phyloP scores from a whole-genome alignment of 305 asterid genomes.

The Plantago lanceolata region DNA sequence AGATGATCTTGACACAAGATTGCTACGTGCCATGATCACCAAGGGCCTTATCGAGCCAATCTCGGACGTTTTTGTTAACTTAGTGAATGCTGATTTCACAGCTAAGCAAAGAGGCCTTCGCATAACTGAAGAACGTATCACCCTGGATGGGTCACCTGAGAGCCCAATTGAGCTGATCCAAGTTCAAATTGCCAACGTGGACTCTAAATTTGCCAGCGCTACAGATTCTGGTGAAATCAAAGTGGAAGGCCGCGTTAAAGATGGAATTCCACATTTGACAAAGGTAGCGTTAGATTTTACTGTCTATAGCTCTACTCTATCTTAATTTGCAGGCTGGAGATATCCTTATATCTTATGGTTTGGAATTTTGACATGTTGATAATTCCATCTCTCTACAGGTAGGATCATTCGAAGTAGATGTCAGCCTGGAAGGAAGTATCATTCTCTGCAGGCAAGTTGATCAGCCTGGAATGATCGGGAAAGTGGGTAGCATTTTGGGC shows the following conservation, averaged over 20 bases:
- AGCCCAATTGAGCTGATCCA: conserved; percentile 71
- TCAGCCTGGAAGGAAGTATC: conserved; percentile 84
- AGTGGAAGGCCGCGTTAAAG: conserved; percentile 83
- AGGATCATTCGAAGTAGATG: conserved; percentile 86
- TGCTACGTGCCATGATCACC: conserved; percentile 92
- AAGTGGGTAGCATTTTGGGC: conserved; percentile 76
- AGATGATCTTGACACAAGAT: conserved; percentile 76
- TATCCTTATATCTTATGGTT: too few relatives aligned
- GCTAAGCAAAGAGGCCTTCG: conserved; percentile 90
- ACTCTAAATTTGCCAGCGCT: conserved; percentile 85
- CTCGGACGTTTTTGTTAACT: conserved; percentile 63
- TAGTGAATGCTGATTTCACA: conserved; percentile 89
- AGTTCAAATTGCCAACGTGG: conserved; percentile 75
- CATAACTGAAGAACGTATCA: conserved; percentile 57
- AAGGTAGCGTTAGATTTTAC: conserved; percentile 27
- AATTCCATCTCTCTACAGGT: conserved; percentile 18
- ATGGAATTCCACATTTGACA: conserved; percentile 78
- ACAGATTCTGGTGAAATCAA: conserved; percentile 69
- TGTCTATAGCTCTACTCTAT: background rate
- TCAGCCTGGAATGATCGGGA: conserved; percentile 96
- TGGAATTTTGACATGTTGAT: too few relatives aligned
- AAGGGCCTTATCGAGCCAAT: conserved; percentile 94
- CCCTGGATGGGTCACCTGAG: conserved; percentile 79
- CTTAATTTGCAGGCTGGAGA: background rate
- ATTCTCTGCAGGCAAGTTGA: conserved; percentile 93